These are phyloP conservation scores for Gossypium mustelinum DNA, from an alignment of 345 rosid genomes.

Conservation along the genomic window DNA sequence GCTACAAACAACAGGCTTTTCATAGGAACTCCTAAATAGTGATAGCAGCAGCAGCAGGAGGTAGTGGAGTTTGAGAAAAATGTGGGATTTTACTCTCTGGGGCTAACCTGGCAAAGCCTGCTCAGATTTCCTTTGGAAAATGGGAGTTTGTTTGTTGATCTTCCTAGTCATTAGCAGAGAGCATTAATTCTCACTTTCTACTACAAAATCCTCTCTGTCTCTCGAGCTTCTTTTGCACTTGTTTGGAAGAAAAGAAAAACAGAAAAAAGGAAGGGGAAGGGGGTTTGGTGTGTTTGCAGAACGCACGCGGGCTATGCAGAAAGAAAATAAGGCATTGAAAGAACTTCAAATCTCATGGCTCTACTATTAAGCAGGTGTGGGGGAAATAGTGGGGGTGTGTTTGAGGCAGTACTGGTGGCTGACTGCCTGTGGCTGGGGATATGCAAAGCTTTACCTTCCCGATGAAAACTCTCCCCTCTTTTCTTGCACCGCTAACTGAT, in stretches of 20 bases:
- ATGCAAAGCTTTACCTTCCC: slow-evolving; percentile 69
- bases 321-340: background rate
- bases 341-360: background rate
- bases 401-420: slow-evolving; percentile 1
- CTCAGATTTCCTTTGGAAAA: slow-evolving; percentile 36
- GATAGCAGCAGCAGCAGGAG: slow-evolving; percentile 26
- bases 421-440: background rate
- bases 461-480: slow-evolving; percentile 56
- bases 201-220: background rate
- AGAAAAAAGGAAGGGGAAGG: background rate
- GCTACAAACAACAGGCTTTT: slow-evolving; percentile 72
- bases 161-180: slow-evolving; percentile 21
- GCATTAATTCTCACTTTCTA: background rate
- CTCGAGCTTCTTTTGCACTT: slow-evolving; percentile 1
- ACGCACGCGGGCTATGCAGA: slow-evolving; percentile 28
- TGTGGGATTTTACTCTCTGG: slow-evolving; percentile 25
- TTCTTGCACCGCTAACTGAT: slow-evolving; percentile 51
- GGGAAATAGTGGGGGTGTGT: background rate
- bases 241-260: background rate
- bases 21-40: slow-evolving; percentile 51
- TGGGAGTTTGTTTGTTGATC: slow-evolving; percentile 29
- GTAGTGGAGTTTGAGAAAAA: background rate
- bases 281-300: slow-evolving; percentile 1
- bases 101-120: slow-evolving; percentile 31
- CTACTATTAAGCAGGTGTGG: background rate